Conservation (phyloP, 2,329 filamentous ascomycete genomes). For the Neofusicoccum ribis region DNA sequence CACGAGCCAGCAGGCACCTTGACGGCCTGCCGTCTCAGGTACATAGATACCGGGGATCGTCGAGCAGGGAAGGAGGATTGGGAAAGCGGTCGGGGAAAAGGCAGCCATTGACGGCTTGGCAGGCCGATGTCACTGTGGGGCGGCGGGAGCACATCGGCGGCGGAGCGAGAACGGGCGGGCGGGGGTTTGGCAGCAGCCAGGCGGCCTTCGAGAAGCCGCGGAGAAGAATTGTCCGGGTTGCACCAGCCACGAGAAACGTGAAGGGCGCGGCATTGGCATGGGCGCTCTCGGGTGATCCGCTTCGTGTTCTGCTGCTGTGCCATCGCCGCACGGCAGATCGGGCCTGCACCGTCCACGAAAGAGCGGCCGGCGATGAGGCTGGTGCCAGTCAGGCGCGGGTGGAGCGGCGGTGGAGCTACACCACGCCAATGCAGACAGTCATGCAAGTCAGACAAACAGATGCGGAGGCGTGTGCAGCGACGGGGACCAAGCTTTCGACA, state of each 20-base stretch:
- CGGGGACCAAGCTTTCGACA: neutral
- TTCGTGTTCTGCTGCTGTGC: neutral
- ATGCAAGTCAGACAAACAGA: neutral
- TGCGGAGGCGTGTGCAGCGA: neutral
- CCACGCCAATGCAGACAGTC: neutral
- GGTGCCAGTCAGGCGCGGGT: constrained; percentile 7
- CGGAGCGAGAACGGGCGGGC: neutral
- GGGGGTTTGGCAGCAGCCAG: no score
- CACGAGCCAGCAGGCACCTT: neutral
- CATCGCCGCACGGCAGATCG: neutral
- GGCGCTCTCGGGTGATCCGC: neutral
- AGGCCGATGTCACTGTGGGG: neutral
- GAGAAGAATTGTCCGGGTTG: neutral
- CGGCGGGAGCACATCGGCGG: neutral
- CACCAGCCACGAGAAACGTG: constrained; percentile 9
- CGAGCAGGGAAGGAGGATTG: neutral
- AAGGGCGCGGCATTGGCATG: neutral
- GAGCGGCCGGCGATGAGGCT: neutral
- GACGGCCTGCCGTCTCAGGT: neutral
- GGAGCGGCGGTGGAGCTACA: neutral
- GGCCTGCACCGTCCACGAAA: neutral
- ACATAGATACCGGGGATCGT: neutral
- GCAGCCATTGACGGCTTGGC: neutral
- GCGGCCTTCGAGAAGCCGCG: neutral
- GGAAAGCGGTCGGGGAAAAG: neutral